Percentiles rank a stretch among this genome's conserved stretches.
phyloP scores from a whole-genome alignment of 192 early-diverging fungal species.

The Podila verticillata region DNA sequence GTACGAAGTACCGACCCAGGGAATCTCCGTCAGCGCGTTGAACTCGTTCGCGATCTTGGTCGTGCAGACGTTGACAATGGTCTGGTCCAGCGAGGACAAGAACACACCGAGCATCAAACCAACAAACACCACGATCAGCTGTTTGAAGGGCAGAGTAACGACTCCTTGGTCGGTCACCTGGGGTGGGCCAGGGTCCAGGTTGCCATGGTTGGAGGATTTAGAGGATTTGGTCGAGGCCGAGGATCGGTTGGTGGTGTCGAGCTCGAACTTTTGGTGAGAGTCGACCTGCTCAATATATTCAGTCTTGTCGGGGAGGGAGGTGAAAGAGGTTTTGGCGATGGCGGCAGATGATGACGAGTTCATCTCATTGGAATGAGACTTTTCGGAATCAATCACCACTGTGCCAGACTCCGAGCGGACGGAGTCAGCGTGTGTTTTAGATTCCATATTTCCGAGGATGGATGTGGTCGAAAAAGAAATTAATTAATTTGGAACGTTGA shows the following conservation, averaged over 20 bases:
- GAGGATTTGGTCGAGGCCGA: not conserved
- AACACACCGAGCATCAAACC: slow-evolving; percentile 63
- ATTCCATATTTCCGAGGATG: slow-evolving; percentile 5
- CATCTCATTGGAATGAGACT: slow-evolving; percentile 6
- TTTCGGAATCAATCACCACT: slow-evolving; percentile 35
- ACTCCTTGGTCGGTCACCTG: not conserved
- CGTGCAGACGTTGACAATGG: slow-evolving; percentile 80
- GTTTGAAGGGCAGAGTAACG: slow-evolving; percentile 27
- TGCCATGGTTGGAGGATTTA: slow-evolving; percentile 15
- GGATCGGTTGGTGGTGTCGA: not conserved
- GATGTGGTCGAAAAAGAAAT: not conserved
- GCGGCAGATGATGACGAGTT: slow-evolving; percentile 8
- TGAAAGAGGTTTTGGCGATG: not conserved
- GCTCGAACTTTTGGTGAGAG: slow-evolving; percentile 1
- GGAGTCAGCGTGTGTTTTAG: slow-evolving; percentile 11
- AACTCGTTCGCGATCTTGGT: slow-evolving; percentile 74
- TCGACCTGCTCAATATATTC: slow-evolving; percentile 22
- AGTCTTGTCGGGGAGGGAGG: slow-evolving; percentile 5
- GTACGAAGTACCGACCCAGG: slow-evolving; percentile 74
- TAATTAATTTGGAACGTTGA: not conserved
- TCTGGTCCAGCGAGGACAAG: slow-evolving; percentile 76
- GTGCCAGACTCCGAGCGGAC: slow-evolving; percentile 38
- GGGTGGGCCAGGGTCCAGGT: slow-evolving; percentile 16
- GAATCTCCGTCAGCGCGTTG: slow-evolving; percentile 59
- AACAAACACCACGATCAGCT: slow-evolving; percentile 45